Percentiles rank a stretch among this genome's conserved stretches.
Conservation (phyloP, 2,329 filamentous ascomycete genomes). For the Aspergillus costaricaensis region DNA sequence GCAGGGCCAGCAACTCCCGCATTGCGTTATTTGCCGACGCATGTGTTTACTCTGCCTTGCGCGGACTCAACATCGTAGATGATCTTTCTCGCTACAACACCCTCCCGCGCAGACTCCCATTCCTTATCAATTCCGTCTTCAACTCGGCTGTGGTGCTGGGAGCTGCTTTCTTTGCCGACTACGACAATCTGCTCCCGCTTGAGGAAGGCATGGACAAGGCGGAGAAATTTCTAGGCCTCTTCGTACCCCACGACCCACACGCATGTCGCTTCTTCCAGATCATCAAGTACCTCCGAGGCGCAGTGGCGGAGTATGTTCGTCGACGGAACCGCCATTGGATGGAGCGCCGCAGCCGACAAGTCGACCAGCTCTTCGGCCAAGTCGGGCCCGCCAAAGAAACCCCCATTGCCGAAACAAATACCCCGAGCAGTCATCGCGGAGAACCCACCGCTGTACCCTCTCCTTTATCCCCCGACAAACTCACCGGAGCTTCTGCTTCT, state of each 20-base stretch:
- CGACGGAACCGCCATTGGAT: conserved; percentile 43
- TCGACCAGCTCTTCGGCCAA: conserved; percentile 47
- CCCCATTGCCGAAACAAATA: conserved; percentile 10
- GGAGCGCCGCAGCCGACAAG: conserved; percentile 41
- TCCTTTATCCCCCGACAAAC: conserved; percentile 27
- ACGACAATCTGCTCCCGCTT: conserved; percentile 42
- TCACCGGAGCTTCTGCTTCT: conserved; percentile 14
- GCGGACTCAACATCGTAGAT: conserved; percentile 44
- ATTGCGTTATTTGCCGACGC: conserved; percentile 41
- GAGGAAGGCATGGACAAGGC: conserved; percentile 39
- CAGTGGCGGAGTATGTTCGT: conserved; percentile 41
- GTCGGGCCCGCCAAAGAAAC: conserved; percentile 26
- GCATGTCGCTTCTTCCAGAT: conserved; percentile 41
- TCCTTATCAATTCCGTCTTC: conserved; percentile 51
- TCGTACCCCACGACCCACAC: conserved; percentile 40
- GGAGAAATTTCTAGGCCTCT: conserved; percentile 35
- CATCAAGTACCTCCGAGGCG: conserved; percentile 42
- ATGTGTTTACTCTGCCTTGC: conserved; percentile 48
- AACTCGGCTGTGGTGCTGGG: conserved; percentile 50
- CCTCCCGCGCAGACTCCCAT: conserved; percentile 48
- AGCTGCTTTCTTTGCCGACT: conserved; percentile 49
- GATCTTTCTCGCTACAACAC: conserved; percentile 35
- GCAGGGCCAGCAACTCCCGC: conserved; percentile 30
- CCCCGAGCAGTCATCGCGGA: conserved; percentile 7
- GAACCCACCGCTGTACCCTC: conserved; percentile 21